Evolutionary conservation across 495 filamentous ascomycete species (phyloP), one percentile per base, ranked within the genome.

Genomic region (Hypomontagnella submonticulosa): DNA sequence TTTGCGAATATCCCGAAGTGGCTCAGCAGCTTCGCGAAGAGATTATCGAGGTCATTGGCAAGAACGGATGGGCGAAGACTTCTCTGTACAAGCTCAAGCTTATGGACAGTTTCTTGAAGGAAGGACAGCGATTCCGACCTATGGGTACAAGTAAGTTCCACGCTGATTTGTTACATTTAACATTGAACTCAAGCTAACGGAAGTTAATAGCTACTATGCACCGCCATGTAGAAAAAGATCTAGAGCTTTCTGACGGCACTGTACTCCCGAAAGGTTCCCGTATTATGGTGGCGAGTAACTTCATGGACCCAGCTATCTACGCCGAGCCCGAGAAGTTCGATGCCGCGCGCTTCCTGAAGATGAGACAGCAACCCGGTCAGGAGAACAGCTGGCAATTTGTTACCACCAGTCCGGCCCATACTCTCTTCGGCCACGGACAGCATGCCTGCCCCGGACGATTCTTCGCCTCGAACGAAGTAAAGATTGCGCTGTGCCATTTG

Each of bases 401-500:
- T n/a, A 76, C 78, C n/a, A 84, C 81, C 0, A 79, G 73, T 20
- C 46, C 71, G 1, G 66, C 77, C 1, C 68, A 80, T 47, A 53
- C 83, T 6, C 65, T 67, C 10, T 87, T 85, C 57, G 84, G 85
- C 1, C 64, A 80, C 54, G 85, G 85, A 10, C 71, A 72, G 23
- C 79, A 83, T 44, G 80, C 80, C 7, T 86, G 84, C 55, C 80
- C 83, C 0, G 83, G 83, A 5, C 67, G 83, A 12, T 85, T 83
- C 70, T 81, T 85, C 69, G 82, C 79, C 0, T 67, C 70, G 2
- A 71, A 80, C 60, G 76, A 81, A 66, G 74, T 85, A 36, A 83
- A 85, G 75, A 66, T 83, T 30, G 65, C 76, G n/a, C 54, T 86
- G 6, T 69, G 71, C 20, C 64, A 72, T 50, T 30, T 85, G 5